phyloP scores from a whole-genome alignment of 768 basidiomycete species.

The Psilocybe cyanescens region DNA sequence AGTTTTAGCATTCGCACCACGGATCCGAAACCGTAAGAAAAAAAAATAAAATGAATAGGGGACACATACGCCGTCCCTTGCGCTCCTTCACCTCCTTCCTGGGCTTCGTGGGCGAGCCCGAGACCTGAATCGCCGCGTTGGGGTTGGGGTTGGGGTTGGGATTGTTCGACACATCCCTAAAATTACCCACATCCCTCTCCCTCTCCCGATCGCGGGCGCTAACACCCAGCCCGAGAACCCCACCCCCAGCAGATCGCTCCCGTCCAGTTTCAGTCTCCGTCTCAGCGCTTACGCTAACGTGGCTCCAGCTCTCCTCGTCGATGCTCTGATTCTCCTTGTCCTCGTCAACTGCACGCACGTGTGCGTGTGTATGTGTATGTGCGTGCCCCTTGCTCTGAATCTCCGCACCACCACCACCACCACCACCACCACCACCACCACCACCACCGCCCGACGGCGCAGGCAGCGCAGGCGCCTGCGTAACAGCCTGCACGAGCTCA shows the following conservation, averaged over 20 bases:
- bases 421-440: neutral
- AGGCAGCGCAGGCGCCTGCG: constrained; percentile 15
- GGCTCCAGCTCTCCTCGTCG: constrained; percentile 42
- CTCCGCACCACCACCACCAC: neutral
- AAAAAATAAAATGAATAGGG: neutral
- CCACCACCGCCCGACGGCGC: neutral
- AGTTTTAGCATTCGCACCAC: neutral
- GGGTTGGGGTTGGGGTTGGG: constrained; percentile 14
- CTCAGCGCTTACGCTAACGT: constrained; percentile 37
- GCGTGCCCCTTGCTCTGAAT: constrained; percentile 8
- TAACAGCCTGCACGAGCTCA: constrained; percentile 34
- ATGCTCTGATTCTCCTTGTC: constrained; percentile 50
- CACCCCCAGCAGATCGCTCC: constrained; percentile 3
- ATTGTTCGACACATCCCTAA: constrained; percentile 34
- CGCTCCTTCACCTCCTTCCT: constrained; percentile 53
- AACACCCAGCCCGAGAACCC: constrained; percentile 36
- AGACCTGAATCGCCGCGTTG: neutral
- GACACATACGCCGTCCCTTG: constrained; percentile 57
- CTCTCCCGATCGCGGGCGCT: constrained; percentile 23
- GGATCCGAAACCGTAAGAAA: neutral
- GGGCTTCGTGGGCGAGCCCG: constrained; percentile 26
- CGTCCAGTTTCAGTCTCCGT: constrained; percentile 21
- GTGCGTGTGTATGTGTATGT: neutral
- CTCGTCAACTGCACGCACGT: constrained; percentile 10
- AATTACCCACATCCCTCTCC: constrained; percentile 56